Evolutionary conservation across 2,329 filamentous ascomycete species (phyloP).

Genomic region (Pseudocercospora eumusae): DNA sequence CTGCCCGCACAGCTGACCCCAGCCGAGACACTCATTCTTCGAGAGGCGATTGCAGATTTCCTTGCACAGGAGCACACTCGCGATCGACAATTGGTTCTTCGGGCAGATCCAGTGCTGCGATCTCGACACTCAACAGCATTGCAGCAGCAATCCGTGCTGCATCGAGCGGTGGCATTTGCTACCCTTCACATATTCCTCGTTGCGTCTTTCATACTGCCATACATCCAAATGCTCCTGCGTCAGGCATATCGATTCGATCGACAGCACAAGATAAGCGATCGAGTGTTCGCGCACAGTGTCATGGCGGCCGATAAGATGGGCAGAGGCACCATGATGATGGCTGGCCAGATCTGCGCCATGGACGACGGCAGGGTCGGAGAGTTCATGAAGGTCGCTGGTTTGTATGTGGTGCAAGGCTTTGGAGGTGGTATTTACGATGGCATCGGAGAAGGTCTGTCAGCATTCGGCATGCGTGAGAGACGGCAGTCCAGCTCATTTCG

Average conservation of each 20-base stretch:
- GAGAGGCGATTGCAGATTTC: conserved; percentile 51
- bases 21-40: conserved; percentile 57
- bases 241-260: conserved; percentile 64
- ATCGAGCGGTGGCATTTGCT: conserved; percentile 27
- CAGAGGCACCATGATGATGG: conserved; percentile 54
- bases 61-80: neutral
- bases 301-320: conserved; percentile 57
- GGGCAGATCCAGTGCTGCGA: neutral
- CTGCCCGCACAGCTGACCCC: conserved; percentile 60
- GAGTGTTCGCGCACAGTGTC: conserved; percentile 55
- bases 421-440: conserved; percentile 69
- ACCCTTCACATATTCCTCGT: conserved; percentile 53
- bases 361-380: conserved; percentile 67
- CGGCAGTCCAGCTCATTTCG: conserved; percentile 8
- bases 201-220: conserved; percentile 62
- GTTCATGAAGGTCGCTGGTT: conserved; percentile 55
- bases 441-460: conserved; percentile 50
- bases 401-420: conserved; percentile 65
- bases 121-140: conserved; percentile 26
- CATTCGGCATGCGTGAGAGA: conserved; percentile 7
- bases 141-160: conserved; percentile 28
- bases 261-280: conserved; percentile 64
- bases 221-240: conserved; percentile 57
- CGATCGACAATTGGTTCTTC: conserved; percentile 26
- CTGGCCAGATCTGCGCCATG: conserved; percentile 59